phyloP scores from a whole-genome alignment of 352 stramenopile genomes.

The Salisapilia sapeloensis region DNA sequence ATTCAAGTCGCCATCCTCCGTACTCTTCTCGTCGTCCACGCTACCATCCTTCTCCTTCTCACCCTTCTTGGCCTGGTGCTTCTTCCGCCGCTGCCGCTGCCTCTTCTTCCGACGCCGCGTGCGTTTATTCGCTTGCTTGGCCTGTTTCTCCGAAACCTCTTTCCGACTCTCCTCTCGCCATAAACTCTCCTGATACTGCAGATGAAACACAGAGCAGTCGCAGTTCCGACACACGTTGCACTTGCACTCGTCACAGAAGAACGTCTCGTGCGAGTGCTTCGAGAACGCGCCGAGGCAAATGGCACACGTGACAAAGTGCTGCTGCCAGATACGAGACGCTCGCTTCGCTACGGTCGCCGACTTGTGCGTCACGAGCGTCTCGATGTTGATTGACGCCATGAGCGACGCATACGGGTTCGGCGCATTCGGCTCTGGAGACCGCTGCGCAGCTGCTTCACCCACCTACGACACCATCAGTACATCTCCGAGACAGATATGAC shows the following conservation, averaged over 20 bases:
- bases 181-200: constrained; percentile 93
- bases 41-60: too few relatives aligned
- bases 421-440: constrained; percentile 67
- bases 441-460: constrained; percentile 2
- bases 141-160: constrained; percentile 80
- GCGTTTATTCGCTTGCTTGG: constrained; percentile 71
- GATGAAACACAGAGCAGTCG: constrained; percentile 95
- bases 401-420: constrained; percentile 82
- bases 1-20: constrained; percentile 16
- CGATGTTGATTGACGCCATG: constrained; percentile 84
- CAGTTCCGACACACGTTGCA: constrained; percentile 96
- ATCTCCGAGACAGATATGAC: constrained; percentile 3
- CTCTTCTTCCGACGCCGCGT: constrained; percentile 78
- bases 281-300: constrained; percentile 93
- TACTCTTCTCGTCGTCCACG: constrained; percentile 28
- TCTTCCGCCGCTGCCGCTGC: constrained; percentile 32
- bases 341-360: constrained; percentile 90
- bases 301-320: constrained; percentile 95
- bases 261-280: constrained; percentile 87
- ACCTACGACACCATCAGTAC: too few relatives aligned
- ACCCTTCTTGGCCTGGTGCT: constrained; percentile 12
- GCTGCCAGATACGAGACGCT: constrained; percentile 93
- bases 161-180: constrained; percentile 91
- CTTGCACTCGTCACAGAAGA: constrained; percentile 97
- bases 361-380: constrained; percentile 89